Base-by-base conservation (phyloP, 208 protist genomes). In the Crithidia thermophila region DNA sequence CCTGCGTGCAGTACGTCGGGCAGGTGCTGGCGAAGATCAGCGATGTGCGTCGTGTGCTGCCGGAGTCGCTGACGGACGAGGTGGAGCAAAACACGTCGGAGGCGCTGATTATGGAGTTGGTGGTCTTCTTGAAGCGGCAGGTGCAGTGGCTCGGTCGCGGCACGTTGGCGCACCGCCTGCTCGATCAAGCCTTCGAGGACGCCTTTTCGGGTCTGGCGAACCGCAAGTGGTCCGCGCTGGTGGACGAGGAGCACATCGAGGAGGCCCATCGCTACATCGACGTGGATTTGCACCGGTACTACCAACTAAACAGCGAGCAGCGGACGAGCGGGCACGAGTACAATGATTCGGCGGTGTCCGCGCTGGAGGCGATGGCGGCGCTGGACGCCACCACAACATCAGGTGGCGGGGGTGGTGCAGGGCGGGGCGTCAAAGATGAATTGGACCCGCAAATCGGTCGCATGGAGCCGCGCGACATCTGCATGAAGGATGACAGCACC, bases 241-340 rank as follows among this genome's bases (percentile, higher is more conserved):
- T 79, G 31, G 80, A 88, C 68, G 83, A 90, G 61, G 77, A 78
- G 25, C 47, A 73, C 46, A 63, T 72, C 28, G 36, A 52, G 7
- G 31, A 87, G 31, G 58, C 85, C 2, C 84, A 91, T 52, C 57
- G 59, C 30, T 63, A 50, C 50, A 58, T 95, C 64, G 90, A 95
- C 43, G 46, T 50, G 16, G 73, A 88, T 56, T 72, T 95, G 25
- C 93, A 86, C 61, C 64, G 53, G 25, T 95, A 93, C 72, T 95
- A 95, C 52, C 71, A 77, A 21, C 74, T 82, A 36, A 88, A 81
- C 77, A 91, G 83, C 61, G 64, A 77, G 10, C 67, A 85, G 78
- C 87, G 87, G 20, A 93, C 87, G 30, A 91, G 85, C 66, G 87
- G 86, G 34, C 87, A 93, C 77, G 72, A 90, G 66, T 90, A 92